phyloP scores from a whole-genome alignment of 2,329 filamentous ascomycete species.

The Alternaria infectoria region DNA sequence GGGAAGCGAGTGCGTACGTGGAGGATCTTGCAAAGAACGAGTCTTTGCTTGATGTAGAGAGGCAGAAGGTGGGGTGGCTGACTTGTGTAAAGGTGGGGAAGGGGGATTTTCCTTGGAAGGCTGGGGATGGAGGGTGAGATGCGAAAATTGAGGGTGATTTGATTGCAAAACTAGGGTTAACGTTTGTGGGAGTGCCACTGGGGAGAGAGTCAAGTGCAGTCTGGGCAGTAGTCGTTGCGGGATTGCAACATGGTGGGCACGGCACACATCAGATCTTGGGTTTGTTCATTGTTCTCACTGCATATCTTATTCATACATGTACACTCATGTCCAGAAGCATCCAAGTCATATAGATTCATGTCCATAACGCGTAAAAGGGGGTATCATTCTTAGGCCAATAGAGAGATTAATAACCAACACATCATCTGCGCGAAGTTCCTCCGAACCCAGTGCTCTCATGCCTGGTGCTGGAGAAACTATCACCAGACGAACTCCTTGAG shows the following conservation, averaged over 20 bases:
- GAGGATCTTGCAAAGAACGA: conserved; percentile 24
- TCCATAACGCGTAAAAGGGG: conserved; percentile 12
- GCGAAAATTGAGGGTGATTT: too few relatives aligned
- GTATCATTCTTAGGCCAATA: conserved; percentile 41
- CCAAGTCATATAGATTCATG: background rate
- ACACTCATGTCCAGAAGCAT: background rate
- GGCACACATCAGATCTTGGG: accelerated
- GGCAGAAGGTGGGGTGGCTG: conserved; percentile 38
- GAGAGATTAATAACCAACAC: background rate
- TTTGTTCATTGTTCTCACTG: background rate
- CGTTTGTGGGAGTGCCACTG: too few relatives aligned
- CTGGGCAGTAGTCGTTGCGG: too few relatives aligned
- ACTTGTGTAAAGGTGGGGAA: conserved; percentile 40
- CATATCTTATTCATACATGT: background rate
- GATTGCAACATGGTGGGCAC: too few relatives aligned
- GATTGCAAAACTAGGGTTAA: too few relatives aligned
- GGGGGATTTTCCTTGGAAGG: conserved; percentile 42
- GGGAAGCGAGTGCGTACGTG: conserved; percentile 25
- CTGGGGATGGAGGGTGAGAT: too few relatives aligned
- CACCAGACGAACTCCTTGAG: conserved; percentile 42
- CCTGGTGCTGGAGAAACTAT: conserved; percentile 55
- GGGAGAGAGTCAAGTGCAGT: too few relatives aligned
- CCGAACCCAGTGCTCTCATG: conserved; percentile 77
- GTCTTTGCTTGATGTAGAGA: conserved; percentile 38
- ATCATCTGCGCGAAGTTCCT: conserved; percentile 61